Conservation (phyloP, 208 protist genomes). For the Vickermania spadyakhi region DNA sequence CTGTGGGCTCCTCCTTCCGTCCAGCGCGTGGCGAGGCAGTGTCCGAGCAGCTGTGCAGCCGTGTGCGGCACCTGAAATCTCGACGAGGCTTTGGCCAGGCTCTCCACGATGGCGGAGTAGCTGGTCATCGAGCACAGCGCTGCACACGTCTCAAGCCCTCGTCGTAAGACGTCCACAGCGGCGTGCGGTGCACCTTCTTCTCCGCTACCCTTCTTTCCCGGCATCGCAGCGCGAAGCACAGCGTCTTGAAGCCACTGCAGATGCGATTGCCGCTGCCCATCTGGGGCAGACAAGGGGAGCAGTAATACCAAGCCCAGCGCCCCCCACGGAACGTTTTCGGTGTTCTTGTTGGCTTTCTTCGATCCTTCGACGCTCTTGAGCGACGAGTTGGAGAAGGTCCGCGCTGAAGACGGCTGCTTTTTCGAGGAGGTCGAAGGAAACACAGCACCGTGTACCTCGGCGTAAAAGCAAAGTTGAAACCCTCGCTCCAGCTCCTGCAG, state of each 20-base stretch:
- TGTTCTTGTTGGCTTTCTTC: not conserved
- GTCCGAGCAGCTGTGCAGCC: constrained; percentile 39
- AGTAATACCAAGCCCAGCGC: not conserved
- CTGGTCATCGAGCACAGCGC: constrained; percentile 27
- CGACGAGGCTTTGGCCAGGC: constrained; percentile 55
- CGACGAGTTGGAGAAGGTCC: not conserved
- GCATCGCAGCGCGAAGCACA: not conserved
- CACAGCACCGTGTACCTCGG: constrained; percentile 23
- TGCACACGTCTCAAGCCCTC: not conserved
- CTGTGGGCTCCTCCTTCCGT: constrained; percentile 1
- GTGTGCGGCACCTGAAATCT: constrained; percentile 27
- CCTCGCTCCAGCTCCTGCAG: not conserved
- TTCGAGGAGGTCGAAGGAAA: too few species aligned
- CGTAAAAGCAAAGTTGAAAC: not conserved
- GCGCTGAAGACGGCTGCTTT: too few species aligned
- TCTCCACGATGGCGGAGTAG: constrained; percentile 58
- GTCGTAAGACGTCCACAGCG: not conserved
- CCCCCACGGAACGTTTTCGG: not conserved
- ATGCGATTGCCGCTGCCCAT: not conserved
- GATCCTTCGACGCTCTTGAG: constrained; percentile 3
- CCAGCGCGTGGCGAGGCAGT: constrained; percentile 24
- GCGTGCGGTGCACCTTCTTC: not conserved
- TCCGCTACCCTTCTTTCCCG: not conserved
- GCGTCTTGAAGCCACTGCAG: not conserved
- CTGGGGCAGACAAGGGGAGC: not conserved